A percentile compares a stretch with the other conserved stretches of the same genome.
Conservation (phyloP, 2,329 filamentous ascomycete genomes). For the Botrytis hyacinthi region DNA sequence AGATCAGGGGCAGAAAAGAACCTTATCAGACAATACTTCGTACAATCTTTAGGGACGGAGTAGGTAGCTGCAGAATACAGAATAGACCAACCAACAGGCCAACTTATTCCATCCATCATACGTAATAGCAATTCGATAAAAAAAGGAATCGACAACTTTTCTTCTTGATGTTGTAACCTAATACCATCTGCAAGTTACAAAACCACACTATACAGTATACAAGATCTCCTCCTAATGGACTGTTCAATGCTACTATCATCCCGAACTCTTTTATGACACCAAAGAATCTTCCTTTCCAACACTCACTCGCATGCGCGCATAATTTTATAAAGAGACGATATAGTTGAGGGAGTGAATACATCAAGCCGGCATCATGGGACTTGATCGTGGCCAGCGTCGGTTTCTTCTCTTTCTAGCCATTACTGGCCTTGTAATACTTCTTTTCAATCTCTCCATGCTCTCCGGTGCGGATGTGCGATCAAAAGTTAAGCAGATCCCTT, state of each 20-base stretch:
- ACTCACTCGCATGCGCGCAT: not conserved
- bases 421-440: constrained; percentile 30
- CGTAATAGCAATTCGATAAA: not conserved
- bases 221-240: not conserved
- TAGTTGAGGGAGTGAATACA: not conserved
- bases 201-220: not conserved
- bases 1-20: not conserved
- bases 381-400: constrained; percentile 31
- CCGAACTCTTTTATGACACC: constrained; percentile 3
- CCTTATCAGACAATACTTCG: constrained; percentile 2
- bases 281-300: not conserved
- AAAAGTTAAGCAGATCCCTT: constrained; percentile 31
- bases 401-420: constrained; percentile 30
- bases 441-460: constrained; percentile 35
- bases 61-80: not conserved
- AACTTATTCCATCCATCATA: not conserved
- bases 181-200: not conserved
- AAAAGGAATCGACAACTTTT: not conserved
- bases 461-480: constrained; percentile 32
- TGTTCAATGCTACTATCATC: not conserved
- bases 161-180: not conserved
- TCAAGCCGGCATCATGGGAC: constrained; percentile 26
- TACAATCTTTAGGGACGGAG: not conserved
- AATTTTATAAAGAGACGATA: not conserved
- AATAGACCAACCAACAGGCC: not conserved